phyloP scores from a whole-genome alignment of 805 yeast genomes.

The Sungouiozyma intestinalis region DNA sequence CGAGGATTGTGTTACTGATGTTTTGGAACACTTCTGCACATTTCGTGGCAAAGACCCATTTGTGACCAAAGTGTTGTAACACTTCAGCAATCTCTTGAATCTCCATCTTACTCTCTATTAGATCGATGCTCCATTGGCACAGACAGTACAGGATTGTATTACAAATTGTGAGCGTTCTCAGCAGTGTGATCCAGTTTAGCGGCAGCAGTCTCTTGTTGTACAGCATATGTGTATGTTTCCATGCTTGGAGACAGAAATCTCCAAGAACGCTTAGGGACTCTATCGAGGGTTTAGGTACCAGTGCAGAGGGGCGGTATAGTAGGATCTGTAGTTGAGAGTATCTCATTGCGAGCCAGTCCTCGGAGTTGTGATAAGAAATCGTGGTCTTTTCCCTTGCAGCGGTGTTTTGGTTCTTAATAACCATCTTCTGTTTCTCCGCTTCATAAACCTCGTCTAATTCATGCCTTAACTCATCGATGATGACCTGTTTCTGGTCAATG shows the following conservation, averaged over 20 bases:
- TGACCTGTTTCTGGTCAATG: slow-evolving; percentile 25
- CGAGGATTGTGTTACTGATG: slow-evolving; percentile 35
- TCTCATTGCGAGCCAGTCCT: slow-evolving; percentile 30
- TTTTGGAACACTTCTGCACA: slow-evolving; percentile 36
- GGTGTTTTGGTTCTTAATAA: slow-evolving; percentile 9
- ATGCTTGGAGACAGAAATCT: slow-evolving; percentile 35
- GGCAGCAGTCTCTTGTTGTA: slow-evolving; percentile 37
- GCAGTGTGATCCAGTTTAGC: slow-evolving; percentile 40
- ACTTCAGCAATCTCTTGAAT: slow-evolving; percentile 38
- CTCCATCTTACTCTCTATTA: slow-evolving; percentile 37
- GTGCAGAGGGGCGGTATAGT: slow-evolving; percentile 40
- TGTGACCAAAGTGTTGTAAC: slow-evolving; percentile 35
- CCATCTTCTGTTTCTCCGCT: slow-evolving; percentile 18
- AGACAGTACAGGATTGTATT: slow-evolving; percentile 38
- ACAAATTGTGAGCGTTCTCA: slow-evolving; percentile 38
- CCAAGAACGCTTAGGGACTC: slow-evolving; percentile 35
- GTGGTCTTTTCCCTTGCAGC: slow-evolving; percentile 6
- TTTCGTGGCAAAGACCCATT: slow-evolving; percentile 38
- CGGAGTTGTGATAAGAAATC: slow-evolving; percentile 29
- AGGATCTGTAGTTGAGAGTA: slow-evolving; percentile 38
- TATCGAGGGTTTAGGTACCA: slow-evolving; percentile 36
- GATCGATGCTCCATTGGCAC: slow-evolving; percentile 37
- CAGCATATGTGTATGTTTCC: slow-evolving; percentile 37
- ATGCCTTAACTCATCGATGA: slow-evolving; percentile 28
- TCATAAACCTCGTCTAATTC: slow-evolving; percentile 26